These are phyloP conservation scores for Heliamphora exappendiculata DNA, from an alignment of 148 eudicot genomes.

Conservation along the genomic window DNA sequence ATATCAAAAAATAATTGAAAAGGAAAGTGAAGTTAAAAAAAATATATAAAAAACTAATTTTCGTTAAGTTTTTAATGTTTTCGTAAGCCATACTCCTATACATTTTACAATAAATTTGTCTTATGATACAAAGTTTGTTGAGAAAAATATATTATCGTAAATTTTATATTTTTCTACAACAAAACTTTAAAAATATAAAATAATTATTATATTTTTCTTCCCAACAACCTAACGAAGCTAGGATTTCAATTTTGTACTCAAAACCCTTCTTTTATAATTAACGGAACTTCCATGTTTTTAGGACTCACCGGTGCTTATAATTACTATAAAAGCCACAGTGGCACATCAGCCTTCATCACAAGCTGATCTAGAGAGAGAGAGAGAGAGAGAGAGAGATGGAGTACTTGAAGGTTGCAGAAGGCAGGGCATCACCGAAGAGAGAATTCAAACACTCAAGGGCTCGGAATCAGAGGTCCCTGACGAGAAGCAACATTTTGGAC, in stretches of 20 bases:
- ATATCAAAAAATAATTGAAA: too few species aligned
- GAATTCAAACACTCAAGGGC: constrained; percentile 18
- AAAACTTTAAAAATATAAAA: too few species aligned
- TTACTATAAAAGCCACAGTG: background rate
- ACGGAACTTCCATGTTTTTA: background rate
- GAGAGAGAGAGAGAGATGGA: constrained; percentile 15
- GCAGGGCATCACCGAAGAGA: constrained; percentile 20
- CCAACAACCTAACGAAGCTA: too few species aligned
- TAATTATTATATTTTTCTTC: too few species aligned
- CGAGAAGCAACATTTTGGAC: constrained; percentile 26
- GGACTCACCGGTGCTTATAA: background rate
- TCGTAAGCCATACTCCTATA: too few species aligned
- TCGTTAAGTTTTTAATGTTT: too few species aligned
- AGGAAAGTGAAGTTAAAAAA: too few species aligned
- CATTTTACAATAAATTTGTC: too few species aligned
- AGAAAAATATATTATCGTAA: too few species aligned
- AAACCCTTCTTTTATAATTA: background rate
- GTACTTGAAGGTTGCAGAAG: constrained; percentile 19
- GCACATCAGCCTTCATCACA: background rate
- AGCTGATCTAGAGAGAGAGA: background rate
- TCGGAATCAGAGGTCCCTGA: constrained; percentile 16
- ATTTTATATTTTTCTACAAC: too few species aligned
- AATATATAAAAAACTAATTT: too few species aligned
- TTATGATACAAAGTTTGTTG: too few species aligned
- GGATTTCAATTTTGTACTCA: background rate